These are phyloP conservation scores for Brachypodium distachyon DNA, from an alignment of 202 grass and related monocot genomes.

Conservation along the genomic window DNA sequence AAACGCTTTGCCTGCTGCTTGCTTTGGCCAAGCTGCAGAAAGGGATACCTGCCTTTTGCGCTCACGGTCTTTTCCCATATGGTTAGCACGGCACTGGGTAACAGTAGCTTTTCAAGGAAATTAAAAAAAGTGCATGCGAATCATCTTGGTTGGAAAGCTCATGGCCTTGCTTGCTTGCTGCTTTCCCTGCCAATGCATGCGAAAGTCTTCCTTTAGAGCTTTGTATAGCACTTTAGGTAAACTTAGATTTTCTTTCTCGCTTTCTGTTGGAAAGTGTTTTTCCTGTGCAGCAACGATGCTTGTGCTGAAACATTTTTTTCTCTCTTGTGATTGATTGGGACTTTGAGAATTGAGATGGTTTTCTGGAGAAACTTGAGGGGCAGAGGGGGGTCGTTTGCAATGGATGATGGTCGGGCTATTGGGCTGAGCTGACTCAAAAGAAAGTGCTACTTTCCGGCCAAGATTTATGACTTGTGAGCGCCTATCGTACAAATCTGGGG, in stretches of 20 bases:
- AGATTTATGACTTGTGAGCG: no score
- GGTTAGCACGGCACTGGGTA: background rate
- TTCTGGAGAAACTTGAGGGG: background rate
- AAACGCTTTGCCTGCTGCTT: background rate
- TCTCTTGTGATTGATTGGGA: background rate
- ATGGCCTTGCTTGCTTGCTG: slow-evolving; percentile 16
- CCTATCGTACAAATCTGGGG: no score
- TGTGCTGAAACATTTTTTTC: background rate
- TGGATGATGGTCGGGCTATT: background rate
- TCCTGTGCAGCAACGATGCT: background rate
- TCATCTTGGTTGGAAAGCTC: slow-evolving; percentile 38
- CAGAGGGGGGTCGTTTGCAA: no score
- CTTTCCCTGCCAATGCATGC: slow-evolving; percentile 9
- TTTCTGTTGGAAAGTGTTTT: background rate
- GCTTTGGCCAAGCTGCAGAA: slow-evolving; percentile 9
- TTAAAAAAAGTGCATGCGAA: background rate
- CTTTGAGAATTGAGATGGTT: no score
- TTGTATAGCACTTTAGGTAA: background rate
- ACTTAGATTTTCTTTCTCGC: background rate
- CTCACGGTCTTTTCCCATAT: background rate
- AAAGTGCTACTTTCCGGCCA: no score
- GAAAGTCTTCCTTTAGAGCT: background rate
- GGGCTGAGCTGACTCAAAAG: no score
- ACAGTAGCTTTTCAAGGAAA: slow-evolving; percentile 13
- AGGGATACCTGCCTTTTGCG: slow-evolving; percentile 6